Conservation (phyloP, 2,329 filamentous ascomycete species). For the Alternaria metachromatica region DNA sequence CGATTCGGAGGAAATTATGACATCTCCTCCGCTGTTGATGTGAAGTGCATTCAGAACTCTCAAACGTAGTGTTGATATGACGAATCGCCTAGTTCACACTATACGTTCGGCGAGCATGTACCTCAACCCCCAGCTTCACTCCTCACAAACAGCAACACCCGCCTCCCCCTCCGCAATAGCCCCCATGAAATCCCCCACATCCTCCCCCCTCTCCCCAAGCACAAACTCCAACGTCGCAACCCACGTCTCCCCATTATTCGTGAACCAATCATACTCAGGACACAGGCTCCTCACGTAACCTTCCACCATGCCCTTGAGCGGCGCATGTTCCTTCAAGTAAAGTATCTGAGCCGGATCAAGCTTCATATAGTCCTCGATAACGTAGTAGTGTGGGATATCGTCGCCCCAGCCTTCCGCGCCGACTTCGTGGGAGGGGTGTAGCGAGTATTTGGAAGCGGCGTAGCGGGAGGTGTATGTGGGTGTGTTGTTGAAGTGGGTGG, state of each 20-base stretch:
- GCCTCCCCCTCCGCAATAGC: conserved; percentile 73
- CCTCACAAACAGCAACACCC: conserved; percentile 60
- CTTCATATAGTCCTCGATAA: conserved; percentile 70
- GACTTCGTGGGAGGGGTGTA: conserved; percentile 58
- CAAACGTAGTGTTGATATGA: too few relatives aligned
- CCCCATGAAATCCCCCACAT: conserved; percentile 65
- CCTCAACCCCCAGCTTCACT: background rate
- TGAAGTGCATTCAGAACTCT: too few relatives aligned
- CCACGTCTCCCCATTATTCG: conserved; percentile 69
- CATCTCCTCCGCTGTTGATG: too few relatives aligned
- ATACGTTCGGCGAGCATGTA: too few relatives aligned
- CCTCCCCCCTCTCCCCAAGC: conserved; percentile 61
- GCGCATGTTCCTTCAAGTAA: conserved; percentile 63
- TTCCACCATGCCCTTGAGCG: conserved; percentile 64
- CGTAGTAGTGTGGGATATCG: conserved; percentile 68
- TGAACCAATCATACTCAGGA: conserved; percentile 60
- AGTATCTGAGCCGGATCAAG: conserved; percentile 66
- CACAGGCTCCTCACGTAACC: conserved; percentile 59
- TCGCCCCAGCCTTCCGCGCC: conserved; percentile 70
- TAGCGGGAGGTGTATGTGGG: conserved; percentile 47
- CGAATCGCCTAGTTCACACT: too few relatives aligned
- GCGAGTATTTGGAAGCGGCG: conserved; percentile 55
- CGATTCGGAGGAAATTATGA: too few relatives aligned
- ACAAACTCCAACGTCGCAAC: conserved; percentile 65
- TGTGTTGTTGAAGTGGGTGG: conserved; percentile 48